Conservation (phyloP, 2,329 filamentous ascomycete genomes). For the Colletotrichum higginsianum region DNA sequence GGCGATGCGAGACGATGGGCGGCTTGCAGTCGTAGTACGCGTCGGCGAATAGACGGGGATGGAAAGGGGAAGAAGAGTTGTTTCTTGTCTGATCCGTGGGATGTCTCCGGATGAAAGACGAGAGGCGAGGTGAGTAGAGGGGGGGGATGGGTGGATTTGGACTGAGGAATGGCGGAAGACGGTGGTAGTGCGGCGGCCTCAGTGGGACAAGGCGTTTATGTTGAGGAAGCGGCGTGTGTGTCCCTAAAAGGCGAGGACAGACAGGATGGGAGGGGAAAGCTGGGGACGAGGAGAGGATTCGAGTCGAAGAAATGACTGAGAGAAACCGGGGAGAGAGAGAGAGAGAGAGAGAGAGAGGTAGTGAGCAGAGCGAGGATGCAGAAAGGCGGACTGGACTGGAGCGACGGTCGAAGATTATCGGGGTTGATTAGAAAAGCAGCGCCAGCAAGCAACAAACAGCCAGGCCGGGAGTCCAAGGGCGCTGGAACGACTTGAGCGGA, state of each 20-base stretch:
- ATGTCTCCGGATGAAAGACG: slow-evolving; percentile 17
- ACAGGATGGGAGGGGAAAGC: slow-evolving; percentile 4
- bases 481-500: slow-evolving; percentile 28
- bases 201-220: slow-evolving; percentile 29
- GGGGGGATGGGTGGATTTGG: background rate
- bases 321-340: slow-evolving; percentile 28
- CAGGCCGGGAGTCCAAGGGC: slow-evolving; percentile 1
- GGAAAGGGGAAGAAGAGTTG: slow-evolving; percentile 21
- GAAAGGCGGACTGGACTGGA: slow-evolving; percentile 10
- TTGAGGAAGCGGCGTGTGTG: slow-evolving; percentile 19
- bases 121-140: slow-evolving; percentile 3
- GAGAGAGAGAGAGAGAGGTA: slow-evolving; percentile 27
- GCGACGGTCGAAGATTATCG: slow-evolving; percentile 23
- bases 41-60: slow-evolving; percentile 37
- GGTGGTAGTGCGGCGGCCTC: slow-evolving; percentile 34
- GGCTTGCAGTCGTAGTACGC: slow-evolving; percentile 33
- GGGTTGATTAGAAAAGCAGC: slow-evolving; percentile 44
- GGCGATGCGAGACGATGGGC: slow-evolving; percentile 16
- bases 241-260: slow-evolving; percentile 31
- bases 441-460: slow-evolving; percentile 2
- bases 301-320: slow-evolving; percentile 31
- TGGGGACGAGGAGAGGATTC: slow-evolving; percentile 44
- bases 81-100: slow-evolving; percentile 11
- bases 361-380: slow-evolving; percentile 13
- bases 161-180: slow-evolving; percentile 2